These are phyloP conservation scores for Casuarina cunninghamiana DNA, from an alignment of 306 rosid species.

Conservation along the genomic window DNA sequence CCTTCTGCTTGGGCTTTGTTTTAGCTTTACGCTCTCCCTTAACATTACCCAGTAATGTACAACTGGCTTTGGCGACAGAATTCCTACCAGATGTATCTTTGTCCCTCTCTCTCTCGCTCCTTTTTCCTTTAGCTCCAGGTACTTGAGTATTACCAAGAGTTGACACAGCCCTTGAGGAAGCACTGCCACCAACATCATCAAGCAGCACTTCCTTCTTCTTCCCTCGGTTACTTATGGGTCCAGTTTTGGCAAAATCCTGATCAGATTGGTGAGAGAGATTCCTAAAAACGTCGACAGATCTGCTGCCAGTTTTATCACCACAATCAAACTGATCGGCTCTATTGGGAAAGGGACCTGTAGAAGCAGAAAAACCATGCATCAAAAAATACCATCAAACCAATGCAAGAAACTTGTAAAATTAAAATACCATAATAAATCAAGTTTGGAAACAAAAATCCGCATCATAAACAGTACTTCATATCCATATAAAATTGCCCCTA, in stretches of 20 bases:
- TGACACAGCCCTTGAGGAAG: conserved; percentile 51
- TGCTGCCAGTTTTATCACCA: conserved; percentile 33
- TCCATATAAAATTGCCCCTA: not conserved
- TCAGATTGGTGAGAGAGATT: conserved; percentile 46
- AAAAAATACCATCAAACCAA: not conserved
- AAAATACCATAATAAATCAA: not conserved
- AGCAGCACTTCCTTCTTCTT: conserved; percentile 74
- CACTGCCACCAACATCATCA: conserved; percentile 69
- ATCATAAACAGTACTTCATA: not conserved
- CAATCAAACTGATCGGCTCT: conserved; percentile 37
- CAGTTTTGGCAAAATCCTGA: conserved; percentile 53
- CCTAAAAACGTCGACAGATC: conserved; percentile 33
- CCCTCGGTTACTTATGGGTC: conserved; percentile 58
- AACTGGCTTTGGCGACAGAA: conserved; percentile 48
- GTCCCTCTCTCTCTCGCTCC: conserved; percentile 75
- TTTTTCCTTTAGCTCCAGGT: conserved; percentile 69
- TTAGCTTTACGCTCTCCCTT: conserved; percentile 70
- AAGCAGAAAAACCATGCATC: conserved; percentile 24
- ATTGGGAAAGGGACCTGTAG: conserved; percentile 57
- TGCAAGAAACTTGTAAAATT: not conserved
- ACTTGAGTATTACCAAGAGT: conserved; percentile 45
- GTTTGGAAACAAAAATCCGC: not conserved
- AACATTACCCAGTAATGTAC: conserved; percentile 43
- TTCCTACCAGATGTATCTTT: conserved; percentile 50
- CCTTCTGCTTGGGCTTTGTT: conserved; percentile 75